Evolutionary conservation across 306 rosid genomes (phyloP).

Genomic region (Mimosa bimucronata): DNA sequence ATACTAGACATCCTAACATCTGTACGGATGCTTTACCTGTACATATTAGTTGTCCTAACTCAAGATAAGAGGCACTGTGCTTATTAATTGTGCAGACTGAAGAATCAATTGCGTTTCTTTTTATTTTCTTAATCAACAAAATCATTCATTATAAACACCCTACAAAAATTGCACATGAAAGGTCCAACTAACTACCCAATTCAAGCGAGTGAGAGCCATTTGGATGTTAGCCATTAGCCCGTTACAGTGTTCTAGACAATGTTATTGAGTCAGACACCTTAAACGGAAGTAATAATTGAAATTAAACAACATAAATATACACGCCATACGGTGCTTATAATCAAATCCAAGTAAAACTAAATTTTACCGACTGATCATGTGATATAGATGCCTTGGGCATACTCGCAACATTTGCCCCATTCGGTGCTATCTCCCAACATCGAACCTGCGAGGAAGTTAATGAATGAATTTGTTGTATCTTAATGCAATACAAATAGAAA

Average conservation of each 20-base stretch:
- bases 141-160: not conserved
- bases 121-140: not conserved
- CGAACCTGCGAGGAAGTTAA: slow-evolving; percentile 56
- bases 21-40: not conserved
- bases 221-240: slow-evolving; percentile 1
- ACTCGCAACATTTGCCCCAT: slow-evolving; percentile 64
- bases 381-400: slow-evolving; percentile 84
- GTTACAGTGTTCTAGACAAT: not conserved
- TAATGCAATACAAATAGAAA: too few relatives aligned
- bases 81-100: slow-evolving; percentile 2
- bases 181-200: not conserved
- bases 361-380: slow-evolving; percentile 83
- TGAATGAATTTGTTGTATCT: too few relatives aligned
- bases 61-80: slow-evolving; percentile 5
- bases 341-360: not conserved
- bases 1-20: not conserved
- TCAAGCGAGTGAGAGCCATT: not conserved
- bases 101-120: not conserved
- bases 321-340: not conserved
- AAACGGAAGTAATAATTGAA: not conserved
- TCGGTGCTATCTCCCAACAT: slow-evolving; percentile 85
- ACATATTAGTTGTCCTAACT: not conserved
- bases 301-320: not conserved
- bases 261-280: slow-evolving; percentile 15
- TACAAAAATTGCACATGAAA: too few relatives aligned